Evolutionary conservation across 768 basidiomycete genomes (phyloP).

Genomic region (Boletus pseudo-olivaceus): DNA sequence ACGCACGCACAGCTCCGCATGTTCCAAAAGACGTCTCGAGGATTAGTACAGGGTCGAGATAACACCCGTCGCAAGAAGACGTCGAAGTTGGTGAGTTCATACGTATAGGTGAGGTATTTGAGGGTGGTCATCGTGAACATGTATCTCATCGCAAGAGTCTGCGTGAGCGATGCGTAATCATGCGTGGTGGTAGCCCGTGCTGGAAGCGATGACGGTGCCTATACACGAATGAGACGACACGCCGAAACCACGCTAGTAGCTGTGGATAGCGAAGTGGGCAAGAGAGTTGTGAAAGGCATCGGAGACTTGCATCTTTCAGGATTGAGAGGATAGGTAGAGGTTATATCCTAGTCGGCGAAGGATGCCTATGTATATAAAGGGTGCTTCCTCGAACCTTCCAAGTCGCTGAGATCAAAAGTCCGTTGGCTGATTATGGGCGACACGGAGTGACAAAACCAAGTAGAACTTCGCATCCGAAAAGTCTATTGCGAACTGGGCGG

Average conservation of each 20-base stretch:
- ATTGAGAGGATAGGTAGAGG: not conserved
- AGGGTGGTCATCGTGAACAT: not conserved
- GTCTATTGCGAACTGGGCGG: not conserved
- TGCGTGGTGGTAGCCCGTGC: no score
- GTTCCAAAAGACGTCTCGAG: not conserved
- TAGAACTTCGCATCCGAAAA: not conserved
- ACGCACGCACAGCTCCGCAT: no score
- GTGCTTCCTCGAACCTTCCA: not conserved
- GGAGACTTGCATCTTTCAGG: not conserved
- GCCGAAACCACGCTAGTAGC: no score
- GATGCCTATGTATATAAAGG: not conserved
- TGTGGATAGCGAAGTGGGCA: not conserved
- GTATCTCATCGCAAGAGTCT: not conserved
- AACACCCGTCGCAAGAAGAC: not conserved
- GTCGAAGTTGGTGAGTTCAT: not conserved
- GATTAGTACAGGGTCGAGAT: not conserved
- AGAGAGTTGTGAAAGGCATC: not conserved
- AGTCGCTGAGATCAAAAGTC: not conserved
- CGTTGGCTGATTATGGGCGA: no score
- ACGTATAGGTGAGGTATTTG: not conserved
- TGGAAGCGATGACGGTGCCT: no score
- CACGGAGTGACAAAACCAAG: not conserved
- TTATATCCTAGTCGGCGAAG: not conserved
- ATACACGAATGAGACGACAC: no score
- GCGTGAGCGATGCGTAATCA: no score